These are phyloP conservation scores for Saccharomyces jurei DNA, from an alignment of 805 yeast species.

Conservation along the genomic window DNA sequence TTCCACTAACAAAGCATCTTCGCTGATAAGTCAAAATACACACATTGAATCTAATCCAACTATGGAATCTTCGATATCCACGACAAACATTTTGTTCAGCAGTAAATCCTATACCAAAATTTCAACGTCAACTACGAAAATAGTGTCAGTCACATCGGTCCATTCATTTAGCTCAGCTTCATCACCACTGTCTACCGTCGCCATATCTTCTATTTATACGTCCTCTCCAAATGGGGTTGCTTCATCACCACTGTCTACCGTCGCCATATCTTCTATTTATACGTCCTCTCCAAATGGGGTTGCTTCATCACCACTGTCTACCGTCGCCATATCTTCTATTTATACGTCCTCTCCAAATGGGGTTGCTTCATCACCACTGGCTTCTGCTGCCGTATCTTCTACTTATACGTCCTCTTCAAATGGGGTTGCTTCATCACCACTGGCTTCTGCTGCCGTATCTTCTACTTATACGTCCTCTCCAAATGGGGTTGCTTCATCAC, in stretches of 20 bases:
- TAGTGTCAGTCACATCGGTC: background rate
- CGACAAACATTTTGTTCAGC: background rate
- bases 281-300: constrained; percentile 10
- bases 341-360: background rate
- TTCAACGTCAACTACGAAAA: background rate
- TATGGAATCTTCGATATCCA: background rate
- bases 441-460: background rate
- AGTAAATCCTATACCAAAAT: background rate
- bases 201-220: constrained; percentile 2
- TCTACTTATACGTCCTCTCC: background rate
- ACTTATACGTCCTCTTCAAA: background rate
- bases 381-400: background rate
- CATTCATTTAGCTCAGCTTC: background rate
- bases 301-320: constrained; percentile 1
- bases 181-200: background rate
- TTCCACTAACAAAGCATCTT: background rate
- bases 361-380: background rate
- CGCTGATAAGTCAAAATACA: background rate
- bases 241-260: constrained; percentile 1
- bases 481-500: constrained; percentile 10
- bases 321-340: background rate
- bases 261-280: constrained; percentile 3
- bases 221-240: constrained; percentile 17
- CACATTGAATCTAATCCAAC: background rate
- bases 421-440: background rate